Evolutionary conservation across 257 asterid genomes (phyloP), one percentile per base, ranked within the genome.

Genomic region (Euphrasia confusa): DNA sequence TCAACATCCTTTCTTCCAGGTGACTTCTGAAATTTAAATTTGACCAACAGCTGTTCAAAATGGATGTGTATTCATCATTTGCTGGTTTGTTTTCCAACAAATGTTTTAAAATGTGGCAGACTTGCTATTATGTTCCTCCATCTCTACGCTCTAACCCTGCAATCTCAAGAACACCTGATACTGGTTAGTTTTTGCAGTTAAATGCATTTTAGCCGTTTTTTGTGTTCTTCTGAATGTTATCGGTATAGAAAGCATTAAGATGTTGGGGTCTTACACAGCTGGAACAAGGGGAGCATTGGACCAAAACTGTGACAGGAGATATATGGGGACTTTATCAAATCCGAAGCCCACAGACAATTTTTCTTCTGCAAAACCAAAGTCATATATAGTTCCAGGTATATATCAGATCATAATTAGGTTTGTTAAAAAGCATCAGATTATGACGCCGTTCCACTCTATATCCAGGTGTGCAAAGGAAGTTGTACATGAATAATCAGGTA

Each of bases 1-100:
- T 32, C 99, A 92, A 66, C 97, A 92, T 72, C 96, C 96, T 60
- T 92, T 86, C 80, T 89, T 89, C 77, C 85, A 86, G 96, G 99
- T 89, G 50, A 79, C 37, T 24, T 53, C 13, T 68, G 8, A 53
- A 66, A 56, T 30, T 8, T 55, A 61, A n/a, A 42, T 33, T 14
- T 52, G 27, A 27, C 10, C 15, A 12, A 45, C 14, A 61, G 3
- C 30, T 5, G 30, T 14, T 47, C 39, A 67, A 37, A 47, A 27
- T 14, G 6, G 6, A 32, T 55, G 17, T 9, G 64, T 5, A 30
- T 30, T 30, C 5, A 30, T 30, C 4, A 30, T 66, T 54, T 42
- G 14, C 8, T 44, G 54, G 61, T 37, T 58, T 61, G 7, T 6
- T 59, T 65, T 53, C 68, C 13, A 48, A 40, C 50, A 42, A 17